Evolutionary conservation across 78 protist genomes (phyloP), one percentile per base, ranked within the genome.

Genomic region (Dictyostelium capitatum): DNA sequence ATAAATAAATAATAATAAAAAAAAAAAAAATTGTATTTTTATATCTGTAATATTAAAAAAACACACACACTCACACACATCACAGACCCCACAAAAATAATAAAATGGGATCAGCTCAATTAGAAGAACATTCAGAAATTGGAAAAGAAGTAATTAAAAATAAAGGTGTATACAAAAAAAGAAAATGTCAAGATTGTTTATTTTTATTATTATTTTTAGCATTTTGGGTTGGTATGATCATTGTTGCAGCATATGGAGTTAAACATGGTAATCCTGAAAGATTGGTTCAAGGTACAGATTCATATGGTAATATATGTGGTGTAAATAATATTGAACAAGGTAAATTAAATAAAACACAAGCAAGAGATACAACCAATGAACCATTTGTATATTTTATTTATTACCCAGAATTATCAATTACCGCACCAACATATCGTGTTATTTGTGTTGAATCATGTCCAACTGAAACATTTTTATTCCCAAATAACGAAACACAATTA

Each of bases 221-320:
- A 20, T 97, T 96, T 91, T 95, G 97, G 98, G 85, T 46, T 23
- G 98, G 98, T 53, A 92, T 97, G 96, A 14, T 69, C 41, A 82
- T 46, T 11, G 48, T 97, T 32, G 97, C 96, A 20, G 67, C 0
- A 6, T 10, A 41, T 79, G 92, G 84, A 51, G 32, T 91, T 54
- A 81, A 77, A 62, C 69, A 57, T 47, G 98, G 98, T 73, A 84
- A 95, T 89, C 95, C 94, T n/a, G 28, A 74, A 53, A 94, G 93
- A 77, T 54, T 89, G 17, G 73, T 69, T 8, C 28, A 46, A 20
- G 96, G 94, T 47, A 83, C 83, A 53, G 96, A 85, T 81, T 77
- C 70, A 46, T 73, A 94, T 37, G 96, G 96, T 53, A 85, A 94
- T 64, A 85, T 81, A 25, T 89, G 95, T 83, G 93, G 95, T 23